Evolutionary conservation across 495 filamentous ascomycete genomes (phyloP).

Genomic region (Hyaloscypha finlandica): DNA sequence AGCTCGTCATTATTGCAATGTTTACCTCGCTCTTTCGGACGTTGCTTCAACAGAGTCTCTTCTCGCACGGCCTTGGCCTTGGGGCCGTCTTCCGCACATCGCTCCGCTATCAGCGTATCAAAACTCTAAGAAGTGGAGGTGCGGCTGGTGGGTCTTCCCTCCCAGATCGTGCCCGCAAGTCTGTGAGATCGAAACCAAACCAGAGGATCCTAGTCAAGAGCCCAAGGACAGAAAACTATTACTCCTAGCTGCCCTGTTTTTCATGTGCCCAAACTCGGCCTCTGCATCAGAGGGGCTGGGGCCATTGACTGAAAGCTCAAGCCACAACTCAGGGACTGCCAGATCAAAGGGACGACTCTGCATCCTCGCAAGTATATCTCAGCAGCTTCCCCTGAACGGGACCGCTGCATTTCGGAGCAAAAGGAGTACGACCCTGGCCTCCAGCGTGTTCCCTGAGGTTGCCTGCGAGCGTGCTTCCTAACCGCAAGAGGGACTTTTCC

Average conservation of each 20-base stretch:
- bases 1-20: neutral
- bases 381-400: constrained; percentile 14
- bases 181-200: neutral
- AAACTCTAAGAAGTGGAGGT: constrained; percentile 13
- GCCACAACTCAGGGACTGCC: constrained; percentile 17
- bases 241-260: neutral
- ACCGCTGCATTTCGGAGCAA: constrained; percentile 20
- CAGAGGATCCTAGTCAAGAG: neutral
- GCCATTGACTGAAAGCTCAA: neutral
- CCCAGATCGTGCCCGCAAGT: constrained; percentile 1
- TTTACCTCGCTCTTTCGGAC: no score
- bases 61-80: neutral
- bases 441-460: neutral
- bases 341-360: neutral
- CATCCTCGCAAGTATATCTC: neutral
- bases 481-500: constrained; percentile 6
- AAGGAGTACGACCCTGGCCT: neutral
- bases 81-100: constrained; percentile 9
- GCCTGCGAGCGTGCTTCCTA: neutral
- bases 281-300: constrained; percentile 11
- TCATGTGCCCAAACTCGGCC: constrained; percentile 8
- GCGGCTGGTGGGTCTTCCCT: neutral
- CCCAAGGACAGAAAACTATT: neutral
- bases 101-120: constrained; percentile 10
- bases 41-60: neutral